Conservation (phyloP, 2,329 filamentous ascomycete species). For the Rasamsonia emersonii region DNA sequence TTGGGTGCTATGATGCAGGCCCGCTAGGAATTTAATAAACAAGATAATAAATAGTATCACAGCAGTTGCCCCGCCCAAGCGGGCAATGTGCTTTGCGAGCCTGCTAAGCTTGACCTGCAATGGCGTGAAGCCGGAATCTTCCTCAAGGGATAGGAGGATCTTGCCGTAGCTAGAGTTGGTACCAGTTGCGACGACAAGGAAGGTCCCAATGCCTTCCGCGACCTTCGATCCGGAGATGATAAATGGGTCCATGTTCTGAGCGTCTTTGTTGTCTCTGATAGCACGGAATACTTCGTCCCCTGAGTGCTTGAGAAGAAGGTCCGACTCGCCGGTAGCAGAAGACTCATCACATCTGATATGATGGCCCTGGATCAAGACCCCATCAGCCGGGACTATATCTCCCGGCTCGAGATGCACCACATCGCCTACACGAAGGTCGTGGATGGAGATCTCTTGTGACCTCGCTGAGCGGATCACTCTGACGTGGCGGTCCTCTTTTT, state of each 20-base stretch:
- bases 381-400: slow-evolving; percentile 63
- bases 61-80: slow-evolving; percentile 62
- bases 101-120: slow-evolving; percentile 69
- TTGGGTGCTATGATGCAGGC: slow-evolving; percentile 46
- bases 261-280: slow-evolving; percentile 51
- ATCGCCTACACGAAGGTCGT: slow-evolving; percentile 66
- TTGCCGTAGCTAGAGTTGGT: slow-evolving; percentile 68
- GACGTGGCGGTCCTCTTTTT: slow-evolving; percentile 66
- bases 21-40: slow-evolving; percentile 66
- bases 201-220: slow-evolving; percentile 65
- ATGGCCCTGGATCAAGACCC: slow-evolving; percentile 60
- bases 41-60: slow-evolving; percentile 68
- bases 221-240: slow-evolving; percentile 74
- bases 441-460: slow-evolving; percentile 59
- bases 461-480: slow-evolving; percentile 69
- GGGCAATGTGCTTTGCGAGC: slow-evolving; percentile 72
- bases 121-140: slow-evolving; percentile 69
- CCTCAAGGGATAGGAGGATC: slow-evolving; percentile 68
- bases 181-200: slow-evolving; percentile 66
- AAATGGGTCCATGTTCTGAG: slow-evolving; percentile 66
- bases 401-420: slow-evolving; percentile 65
- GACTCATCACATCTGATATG: slow-evolving; percentile 65
- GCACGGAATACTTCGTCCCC: slow-evolving; percentile 57
- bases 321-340: slow-evolving; percentile 67
- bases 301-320: slow-evolving; percentile 58